Evolutionary conservation across 1,139 yeast species (phyloP), one percentile per base, ranked within the genome.

Genomic region (Martiniozyma asiatica): DNA sequence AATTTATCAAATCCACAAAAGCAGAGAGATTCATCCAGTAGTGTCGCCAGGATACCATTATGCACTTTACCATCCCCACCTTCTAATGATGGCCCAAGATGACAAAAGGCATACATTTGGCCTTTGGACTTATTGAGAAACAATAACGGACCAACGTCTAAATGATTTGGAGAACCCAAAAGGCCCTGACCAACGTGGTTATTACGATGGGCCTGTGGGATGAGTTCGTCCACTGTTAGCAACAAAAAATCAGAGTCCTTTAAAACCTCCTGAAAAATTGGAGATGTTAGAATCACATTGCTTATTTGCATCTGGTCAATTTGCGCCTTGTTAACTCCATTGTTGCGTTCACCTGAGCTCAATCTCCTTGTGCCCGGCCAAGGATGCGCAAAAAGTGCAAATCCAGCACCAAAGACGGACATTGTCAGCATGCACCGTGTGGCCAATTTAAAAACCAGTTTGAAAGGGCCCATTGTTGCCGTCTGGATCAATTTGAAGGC

Each of bases 21-120:
- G 45, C 95, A 84, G 26, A 89, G 60, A 0, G 81, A 76, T 51
- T 89, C 98, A 52, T 89, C 98, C 28, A 89, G 47, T 22, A 89
- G 56, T 2, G 95, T 77, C 1, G 95, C 72, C 2, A 87, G 57
- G 4, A 87, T 63, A 1, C 98, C 98, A 41, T 89, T 87, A 48
- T 89, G 97, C 20, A 89, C 68, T 32, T 73, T 71, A 0, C 84
- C 84, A 36, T 73, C 79, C 39, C 73, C 72, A 27, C 81, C 79
- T 8, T 74, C 63, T 22, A 87, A 53, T 27, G 66, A 63, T 4
- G 59, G 51, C 0, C 96, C 96, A 30, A 85, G 53, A 43, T 81
- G 84, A 47, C 74, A 74, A 47, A 79, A 74, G 6, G 73, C 69
- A 5, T 63, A 63, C 35, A 77, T 45, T 39, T 68, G 67, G 3